Conservation (phyloP, 2,329 filamentous ascomycete species). For the Chrysoporthe puriensis region DNA sequence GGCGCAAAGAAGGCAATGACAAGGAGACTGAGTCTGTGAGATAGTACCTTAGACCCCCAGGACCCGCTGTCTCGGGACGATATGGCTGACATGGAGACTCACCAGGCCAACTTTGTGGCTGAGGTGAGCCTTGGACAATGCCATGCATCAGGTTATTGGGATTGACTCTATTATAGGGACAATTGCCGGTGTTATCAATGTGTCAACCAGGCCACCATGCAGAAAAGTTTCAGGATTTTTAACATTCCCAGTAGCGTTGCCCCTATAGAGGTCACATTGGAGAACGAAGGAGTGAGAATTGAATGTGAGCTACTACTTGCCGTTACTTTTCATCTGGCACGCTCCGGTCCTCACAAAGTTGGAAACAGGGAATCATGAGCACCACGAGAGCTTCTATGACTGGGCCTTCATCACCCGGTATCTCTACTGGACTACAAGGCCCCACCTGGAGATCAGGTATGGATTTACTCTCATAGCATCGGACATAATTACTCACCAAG, state of each 20-base stretch:
- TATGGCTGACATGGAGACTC: conserved; percentile 4
- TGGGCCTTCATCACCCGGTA: conserved; percentile 64
- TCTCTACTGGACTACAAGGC: conserved; percentile 30
- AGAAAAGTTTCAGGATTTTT: conserved; percentile 71
- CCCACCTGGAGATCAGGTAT: conserved; percentile 40
- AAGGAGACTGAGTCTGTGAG: background rate
- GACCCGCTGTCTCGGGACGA: background rate
- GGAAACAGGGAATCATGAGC: conserved; percentile 64
- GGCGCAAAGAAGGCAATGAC: no score
- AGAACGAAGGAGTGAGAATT: conserved; percentile 47
- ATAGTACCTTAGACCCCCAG: background rate
- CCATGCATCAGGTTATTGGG: background rate
- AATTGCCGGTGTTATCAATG: conserved; percentile 72
- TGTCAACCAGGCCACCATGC: conserved; percentile 70
- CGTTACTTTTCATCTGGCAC: background rate
- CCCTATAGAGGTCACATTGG: conserved; percentile 38
- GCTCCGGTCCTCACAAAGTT: conserved; percentile 28
- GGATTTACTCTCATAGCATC: conserved; percentile 29
- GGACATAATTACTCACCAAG: background rate
- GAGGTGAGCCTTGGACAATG: conserved; percentile 14
- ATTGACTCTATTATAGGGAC: conserved; percentile 53
- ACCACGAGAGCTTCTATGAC: conserved; percentile 69
- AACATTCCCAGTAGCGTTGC: conserved; percentile 54
- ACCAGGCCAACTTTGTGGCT: conserved; percentile 23
- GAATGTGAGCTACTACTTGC: conserved; percentile 47